These are phyloP conservation scores for Aureobasidium sp. DNA, from an alignment of 2,329 filamentous ascomycete species.

Conservation along the genomic window DNA sequence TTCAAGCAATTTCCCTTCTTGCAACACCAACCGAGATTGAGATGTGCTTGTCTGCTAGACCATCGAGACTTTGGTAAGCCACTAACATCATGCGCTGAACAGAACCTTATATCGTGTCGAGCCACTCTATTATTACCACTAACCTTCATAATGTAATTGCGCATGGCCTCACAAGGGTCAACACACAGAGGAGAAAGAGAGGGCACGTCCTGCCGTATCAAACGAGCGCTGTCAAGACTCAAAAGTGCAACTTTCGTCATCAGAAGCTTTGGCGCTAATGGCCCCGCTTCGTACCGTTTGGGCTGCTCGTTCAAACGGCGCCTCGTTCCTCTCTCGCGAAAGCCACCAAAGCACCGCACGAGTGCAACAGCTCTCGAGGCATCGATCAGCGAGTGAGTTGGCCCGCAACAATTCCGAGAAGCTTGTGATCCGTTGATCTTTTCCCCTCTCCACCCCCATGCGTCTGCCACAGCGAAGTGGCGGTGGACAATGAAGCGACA, in stretches of 20 bases:
- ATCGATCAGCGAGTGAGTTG: constrained; percentile 6
- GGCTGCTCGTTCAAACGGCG: constrained; percentile 1
- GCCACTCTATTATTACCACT: not conserved
- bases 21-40: constrained; percentile 7
- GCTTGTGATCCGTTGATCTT: constrained; percentile 3
- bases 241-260: constrained; percentile 5
- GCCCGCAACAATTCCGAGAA: constrained; percentile 2
- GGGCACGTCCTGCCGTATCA: constrained; percentile 10
- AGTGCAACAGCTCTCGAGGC: constrained; percentile 5
- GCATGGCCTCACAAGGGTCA: not conserved
- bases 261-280: not conserved
- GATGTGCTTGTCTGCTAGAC: constrained; percentile 3
- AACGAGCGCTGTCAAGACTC: constrained; percentile 7
- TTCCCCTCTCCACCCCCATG: not conserved
- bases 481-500: constrained; percentile 5
- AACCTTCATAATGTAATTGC: not conserved
- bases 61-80: constrained; percentile 1
- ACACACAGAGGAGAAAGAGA: not conserved
- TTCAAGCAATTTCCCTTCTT: constrained; percentile 5
- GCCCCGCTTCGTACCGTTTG: not conserved
- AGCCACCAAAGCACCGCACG: constrained; percentile 8
- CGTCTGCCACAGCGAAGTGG: constrained; percentile 4
- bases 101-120: not conserved
- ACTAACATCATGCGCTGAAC: constrained; percentile 4
- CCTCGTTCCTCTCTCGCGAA: not conserved